phyloP scores from a whole-genome alignment of 192 early-diverging fungal genomes.

The Chytriomyces hyalinus region DNA sequence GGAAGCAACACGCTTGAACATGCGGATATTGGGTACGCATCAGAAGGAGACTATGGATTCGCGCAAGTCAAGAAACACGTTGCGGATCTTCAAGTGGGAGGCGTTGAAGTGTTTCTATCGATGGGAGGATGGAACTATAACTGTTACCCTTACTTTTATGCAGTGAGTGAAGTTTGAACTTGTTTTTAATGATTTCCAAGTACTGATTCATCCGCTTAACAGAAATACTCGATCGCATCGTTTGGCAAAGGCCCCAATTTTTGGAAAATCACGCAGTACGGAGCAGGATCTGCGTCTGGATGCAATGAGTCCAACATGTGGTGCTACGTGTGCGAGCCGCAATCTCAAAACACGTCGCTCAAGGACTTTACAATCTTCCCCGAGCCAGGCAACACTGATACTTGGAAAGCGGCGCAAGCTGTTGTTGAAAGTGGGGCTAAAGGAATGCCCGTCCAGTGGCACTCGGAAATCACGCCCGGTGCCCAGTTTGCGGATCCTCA shows the following conservation, averaged over 20 bases:
- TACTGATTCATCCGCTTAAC: too few relatives aligned
- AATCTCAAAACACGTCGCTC: constrained; percentile 1
- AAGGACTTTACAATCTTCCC: constrained; percentile 20
- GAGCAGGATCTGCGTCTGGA: neutral
- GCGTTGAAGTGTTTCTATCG: constrained; percentile 21
- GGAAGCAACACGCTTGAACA: constrained; percentile 14
- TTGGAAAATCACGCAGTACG: constrained; percentile 23
- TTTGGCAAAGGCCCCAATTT: neutral
- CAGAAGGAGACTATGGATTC: constrained; percentile 10
- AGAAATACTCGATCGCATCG: too few relatives aligned
- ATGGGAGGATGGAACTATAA: constrained; percentile 22
- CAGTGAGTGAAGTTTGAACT: neutral
- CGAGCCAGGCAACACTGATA: constrained; percentile 12
- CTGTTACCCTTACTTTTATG: constrained; percentile 18
- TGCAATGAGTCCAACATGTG: constrained; percentile 25
- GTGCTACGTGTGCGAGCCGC: constrained; percentile 23
- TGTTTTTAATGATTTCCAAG: too few relatives aligned
- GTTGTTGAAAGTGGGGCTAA: neutral
- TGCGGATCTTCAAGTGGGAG: neutral
- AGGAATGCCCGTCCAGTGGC: neutral
- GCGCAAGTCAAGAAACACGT: neutral
- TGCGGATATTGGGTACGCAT: constrained; percentile 18
- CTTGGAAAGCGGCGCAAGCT: constrained; percentile 23
- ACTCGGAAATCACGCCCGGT: constrained; percentile 13
- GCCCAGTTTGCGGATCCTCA: neutral